Evolutionary conservation across 2,329 filamentous ascomycete species (phyloP).

Genomic region (Tolypocladium album): DNA sequence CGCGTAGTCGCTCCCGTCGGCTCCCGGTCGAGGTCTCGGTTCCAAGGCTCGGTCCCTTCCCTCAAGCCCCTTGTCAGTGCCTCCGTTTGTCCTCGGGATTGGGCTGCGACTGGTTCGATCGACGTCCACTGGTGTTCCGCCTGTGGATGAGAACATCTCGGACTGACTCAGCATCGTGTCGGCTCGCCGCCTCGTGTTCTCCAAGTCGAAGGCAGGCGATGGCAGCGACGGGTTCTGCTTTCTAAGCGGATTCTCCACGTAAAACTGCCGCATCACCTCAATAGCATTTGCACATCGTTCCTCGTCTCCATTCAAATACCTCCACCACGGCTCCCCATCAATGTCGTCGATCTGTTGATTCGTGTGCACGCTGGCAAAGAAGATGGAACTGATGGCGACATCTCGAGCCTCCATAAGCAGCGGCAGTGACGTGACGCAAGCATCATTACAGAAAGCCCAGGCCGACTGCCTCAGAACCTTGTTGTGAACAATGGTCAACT

Average conservation of each 20-base stretch:
- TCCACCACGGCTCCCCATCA: constrained; percentile 79
- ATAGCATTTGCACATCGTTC: constrained; percentile 62
- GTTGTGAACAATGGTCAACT: constrained; percentile 65
- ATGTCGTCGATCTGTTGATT: constrained; percentile 67
- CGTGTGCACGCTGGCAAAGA: constrained; percentile 71
- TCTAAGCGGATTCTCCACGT: constrained; percentile 51
- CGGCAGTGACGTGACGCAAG: constrained; percentile 73
- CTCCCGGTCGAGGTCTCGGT: constrained; percentile 21
- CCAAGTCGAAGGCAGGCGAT: constrained; percentile 45
- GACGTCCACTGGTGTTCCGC: constrained; percentile 35
- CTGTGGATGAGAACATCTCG: constrained; percentile 34
- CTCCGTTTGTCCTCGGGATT: constrained; percentile 25
- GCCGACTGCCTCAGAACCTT: constrained; percentile 74
- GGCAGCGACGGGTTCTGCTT: constrained; percentile 43
- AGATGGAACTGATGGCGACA: constrained; percentile 76
- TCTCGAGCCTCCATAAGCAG: constrained; percentile 69
- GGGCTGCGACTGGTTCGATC: constrained; percentile 41
- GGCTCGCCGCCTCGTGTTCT: constrained; percentile 41
- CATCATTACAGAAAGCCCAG: constrained; percentile 93
- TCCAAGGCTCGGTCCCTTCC: neutral
- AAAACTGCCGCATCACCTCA: constrained; percentile 62
- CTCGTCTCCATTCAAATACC: constrained; percentile 59
- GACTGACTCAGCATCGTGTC: constrained; percentile 29
- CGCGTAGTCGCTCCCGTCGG: constrained; percentile 17
- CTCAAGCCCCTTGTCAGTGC: constrained; percentile 18